These are phyloP conservation scores for Microcyclospora pomicola DNA, from an alignment of 2,329 filamentous ascomycete species.

Conservation along the genomic window DNA sequence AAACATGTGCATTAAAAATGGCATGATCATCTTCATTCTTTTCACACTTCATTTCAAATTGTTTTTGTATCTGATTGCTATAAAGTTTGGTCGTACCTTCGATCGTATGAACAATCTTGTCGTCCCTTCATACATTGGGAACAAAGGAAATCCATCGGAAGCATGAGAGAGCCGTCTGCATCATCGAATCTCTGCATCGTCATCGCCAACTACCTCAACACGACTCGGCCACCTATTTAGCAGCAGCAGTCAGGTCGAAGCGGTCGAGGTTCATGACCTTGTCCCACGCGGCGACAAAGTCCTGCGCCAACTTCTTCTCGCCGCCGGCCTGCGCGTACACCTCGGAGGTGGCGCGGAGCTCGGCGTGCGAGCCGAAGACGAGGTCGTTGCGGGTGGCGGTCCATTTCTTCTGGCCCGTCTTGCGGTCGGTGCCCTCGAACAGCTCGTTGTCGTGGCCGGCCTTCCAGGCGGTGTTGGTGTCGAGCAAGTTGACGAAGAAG, in stretches of 20 bases:
- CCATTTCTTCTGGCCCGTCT: constrained; percentile 54
- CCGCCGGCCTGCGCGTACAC: constrained; percentile 51
- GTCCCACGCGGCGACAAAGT: constrained; percentile 57
- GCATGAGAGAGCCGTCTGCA: too few species aligned
- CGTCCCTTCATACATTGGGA: too few species aligned
- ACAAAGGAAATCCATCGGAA: too few species aligned
- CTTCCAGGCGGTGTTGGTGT: constrained; percentile 53
- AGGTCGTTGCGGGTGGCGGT: constrained; percentile 55
- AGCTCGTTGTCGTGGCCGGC: constrained; percentile 38
- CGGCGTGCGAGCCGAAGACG: constrained; percentile 59
- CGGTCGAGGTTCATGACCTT: constrained; percentile 65
- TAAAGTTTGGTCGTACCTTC: too few species aligned
- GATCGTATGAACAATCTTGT: too few species aligned
- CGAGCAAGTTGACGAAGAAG: constrained; percentile 70
- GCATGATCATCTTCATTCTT: too few species aligned
- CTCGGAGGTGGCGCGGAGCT: constrained; percentile 57
- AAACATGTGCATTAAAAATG: too few species aligned
- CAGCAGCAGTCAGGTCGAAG: constrained; percentile 38
- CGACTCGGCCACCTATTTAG: too few species aligned
- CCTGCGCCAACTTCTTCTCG: constrained; percentile 51
- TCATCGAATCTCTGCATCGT: too few species aligned
- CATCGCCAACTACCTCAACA: too few species aligned
- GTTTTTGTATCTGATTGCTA: too few species aligned
- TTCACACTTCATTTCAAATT: too few species aligned
- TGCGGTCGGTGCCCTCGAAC: constrained; percentile 52